Conservation (phyloP, 2,329 filamentous ascomycete species). For the Cercospora berteroae region DNA sequence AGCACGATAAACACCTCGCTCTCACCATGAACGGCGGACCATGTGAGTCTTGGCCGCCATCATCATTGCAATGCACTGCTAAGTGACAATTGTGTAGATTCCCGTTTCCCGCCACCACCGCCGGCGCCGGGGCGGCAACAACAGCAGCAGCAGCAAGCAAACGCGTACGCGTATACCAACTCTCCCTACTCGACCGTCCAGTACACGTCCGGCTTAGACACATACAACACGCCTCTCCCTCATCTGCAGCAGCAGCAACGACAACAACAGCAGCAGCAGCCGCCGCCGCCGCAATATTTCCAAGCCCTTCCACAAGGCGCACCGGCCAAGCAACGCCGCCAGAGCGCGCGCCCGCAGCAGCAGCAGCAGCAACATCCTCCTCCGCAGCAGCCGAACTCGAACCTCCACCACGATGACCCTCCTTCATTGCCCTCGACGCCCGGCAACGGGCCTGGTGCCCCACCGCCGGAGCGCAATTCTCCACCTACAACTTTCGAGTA, state of each 20-base stretch:
- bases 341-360: constrained; percentile 19
- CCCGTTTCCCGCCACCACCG: neutral
- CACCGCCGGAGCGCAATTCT: constrained; percentile 27
- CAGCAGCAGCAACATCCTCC: constrained; percentile 18
- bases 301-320: constrained; percentile 19
- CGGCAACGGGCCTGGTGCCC: constrained; percentile 31
- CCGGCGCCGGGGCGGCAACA: constrained; percentile 15
- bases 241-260: constrained; percentile 8
- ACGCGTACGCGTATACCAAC: neutral
- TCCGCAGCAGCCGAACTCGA: constrained; percentile 15
- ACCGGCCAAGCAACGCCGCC: constrained; percentile 14
- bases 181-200: neutral
- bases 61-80: neutral
- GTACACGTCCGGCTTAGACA: neutral
- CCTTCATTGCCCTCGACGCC: constrained; percentile 19
- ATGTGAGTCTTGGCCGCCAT: constrained; percentile 7
- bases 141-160: constrained; percentile 12
- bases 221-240: neutral
- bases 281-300: constrained; percentile 18
- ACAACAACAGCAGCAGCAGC: neutral
- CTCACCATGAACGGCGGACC: neutral
- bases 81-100: neutral
- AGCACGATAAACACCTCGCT: neutral
- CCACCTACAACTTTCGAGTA: constrained; percentile 28
- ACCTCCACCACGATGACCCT: constrained; percentile 7